Evolutionary conservation across 305 asterid genomes (phyloP).

Genomic region (Fraxinus sp.): DNA sequence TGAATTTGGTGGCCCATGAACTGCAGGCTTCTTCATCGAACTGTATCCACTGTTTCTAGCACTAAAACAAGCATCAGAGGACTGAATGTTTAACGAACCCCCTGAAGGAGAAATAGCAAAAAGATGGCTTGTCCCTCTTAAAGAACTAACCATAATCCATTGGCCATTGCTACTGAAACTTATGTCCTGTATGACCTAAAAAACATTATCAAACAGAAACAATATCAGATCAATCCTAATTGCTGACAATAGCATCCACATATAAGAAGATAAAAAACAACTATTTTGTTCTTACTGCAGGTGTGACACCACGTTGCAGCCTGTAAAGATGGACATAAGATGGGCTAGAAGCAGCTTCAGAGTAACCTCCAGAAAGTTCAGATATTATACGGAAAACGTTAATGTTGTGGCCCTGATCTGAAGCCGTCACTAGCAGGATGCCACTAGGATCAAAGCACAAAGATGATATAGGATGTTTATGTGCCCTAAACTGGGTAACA

Average conservation of each 20-base stretch:
- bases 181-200: conserved; percentile 90
- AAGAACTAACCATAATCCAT: conserved; percentile 82
- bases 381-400: conserved; percentile 82
- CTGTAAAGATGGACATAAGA: conserved; percentile 73
- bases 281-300: conserved; percentile 60
- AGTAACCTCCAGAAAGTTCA: conserved; percentile 35
- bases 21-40: conserved; percentile 40
- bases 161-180: conserved; percentile 83
- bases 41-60: conserved; percentile 39
- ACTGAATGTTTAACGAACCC: conserved; percentile 45
- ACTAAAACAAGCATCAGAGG: conserved; percentile 43
- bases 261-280: not conserved
- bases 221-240: not conserved
- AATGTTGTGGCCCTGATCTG: conserved; percentile 88
- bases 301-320: conserved; percentile 90
- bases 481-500: conserved; percentile 88
- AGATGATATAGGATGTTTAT: conserved; percentile 79
- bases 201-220: conserved; percentile 13
- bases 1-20: conserved; percentile 37
- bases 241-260: not conserved
- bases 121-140: conserved; percentile 90
- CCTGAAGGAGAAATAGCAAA: conserved; percentile 78
- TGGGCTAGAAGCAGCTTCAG: conserved; percentile 45
- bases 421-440: conserved; percentile 81
- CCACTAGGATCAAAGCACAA: conserved; percentile 93